Evolutionary conservation across 306 rosid species (phyloP).

Genomic region (Morella rubra): DNA sequence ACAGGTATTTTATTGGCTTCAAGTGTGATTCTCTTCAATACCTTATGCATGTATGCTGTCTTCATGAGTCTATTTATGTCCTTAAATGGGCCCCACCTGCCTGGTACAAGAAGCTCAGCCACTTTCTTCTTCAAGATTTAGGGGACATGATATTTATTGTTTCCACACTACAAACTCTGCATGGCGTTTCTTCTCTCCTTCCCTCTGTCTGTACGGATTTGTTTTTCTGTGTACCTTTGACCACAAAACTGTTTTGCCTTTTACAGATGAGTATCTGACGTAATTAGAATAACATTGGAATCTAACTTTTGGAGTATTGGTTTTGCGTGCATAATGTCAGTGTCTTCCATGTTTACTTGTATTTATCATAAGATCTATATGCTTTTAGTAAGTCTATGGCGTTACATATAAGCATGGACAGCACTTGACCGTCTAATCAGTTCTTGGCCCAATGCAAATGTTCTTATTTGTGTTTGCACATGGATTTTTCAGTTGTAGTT

Average conservation of each 20-base stretch:
- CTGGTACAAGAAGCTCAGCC: no score
- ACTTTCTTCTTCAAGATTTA: neutral
- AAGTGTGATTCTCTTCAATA: slow-evolving; percentile 2
- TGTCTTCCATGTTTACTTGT: no score
- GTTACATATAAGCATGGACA: no score
- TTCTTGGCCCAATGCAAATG: no score
- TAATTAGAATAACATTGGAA: neutral
- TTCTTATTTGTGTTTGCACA: neutral
- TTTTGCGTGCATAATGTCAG: no score
- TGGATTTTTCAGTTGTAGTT: neutral
- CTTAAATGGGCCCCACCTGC: no score
- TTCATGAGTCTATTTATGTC: no score
- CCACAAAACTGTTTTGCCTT: neutral
- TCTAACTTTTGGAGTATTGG: neutral
- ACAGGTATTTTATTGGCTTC: slow-evolving; percentile 53
- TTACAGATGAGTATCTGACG: neutral
- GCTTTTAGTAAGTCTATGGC: no score
- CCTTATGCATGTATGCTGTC: no score
- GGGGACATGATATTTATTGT: neutral
- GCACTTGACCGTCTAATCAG: no score
- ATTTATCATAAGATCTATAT: no score
- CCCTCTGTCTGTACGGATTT: neutral
- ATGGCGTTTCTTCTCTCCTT: neutral
- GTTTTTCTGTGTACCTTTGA: neutral
- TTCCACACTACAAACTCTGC: neutral